Evolutionary conservation across 257 asterid species (phyloP).

Genomic region (Lithospermum erythrorhizon): DNA sequence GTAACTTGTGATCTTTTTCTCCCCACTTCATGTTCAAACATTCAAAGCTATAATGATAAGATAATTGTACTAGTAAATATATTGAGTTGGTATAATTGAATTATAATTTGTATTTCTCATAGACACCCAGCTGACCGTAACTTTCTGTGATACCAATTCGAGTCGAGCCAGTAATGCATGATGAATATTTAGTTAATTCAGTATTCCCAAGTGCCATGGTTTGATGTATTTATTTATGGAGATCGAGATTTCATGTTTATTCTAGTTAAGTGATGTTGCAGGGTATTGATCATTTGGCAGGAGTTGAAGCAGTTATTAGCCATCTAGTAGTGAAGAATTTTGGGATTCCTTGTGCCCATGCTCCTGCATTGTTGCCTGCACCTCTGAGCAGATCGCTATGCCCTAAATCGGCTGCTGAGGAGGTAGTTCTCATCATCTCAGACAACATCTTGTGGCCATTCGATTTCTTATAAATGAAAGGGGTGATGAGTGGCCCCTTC

Average conservation of each 20-base stretch:
- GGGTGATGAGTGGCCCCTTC: no score
- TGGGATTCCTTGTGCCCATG: constrained; percentile 82
- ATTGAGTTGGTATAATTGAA: no score
- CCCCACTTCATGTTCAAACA: no score
- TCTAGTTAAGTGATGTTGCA: constrained; percentile 14
- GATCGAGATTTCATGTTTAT: neutral
- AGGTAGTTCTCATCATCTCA: constrained; percentile 28
- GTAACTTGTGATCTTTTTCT: no score
- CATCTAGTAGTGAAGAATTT: constrained; percentile 72
- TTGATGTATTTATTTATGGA: neutral
- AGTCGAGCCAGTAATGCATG: no score
- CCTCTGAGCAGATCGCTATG: constrained; percentile 39
- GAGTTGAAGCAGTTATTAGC: constrained; percentile 91
- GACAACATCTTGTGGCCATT: no score
- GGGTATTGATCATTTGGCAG: constrained; percentile 87
- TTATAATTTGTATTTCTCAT: no score
- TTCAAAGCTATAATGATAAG: no score
- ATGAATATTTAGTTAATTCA: no score
- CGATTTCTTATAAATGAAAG: neutral
- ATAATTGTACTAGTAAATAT: no score
- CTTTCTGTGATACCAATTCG: no score
- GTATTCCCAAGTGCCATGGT: neutral
- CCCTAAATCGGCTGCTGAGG: constrained; percentile 91
- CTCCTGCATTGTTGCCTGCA: constrained; percentile 66
- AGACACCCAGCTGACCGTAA: no score